Evolutionary conservation across 2,329 filamentous ascomycete species (phyloP).

Genomic region (Nothopassalora personata): DNA sequence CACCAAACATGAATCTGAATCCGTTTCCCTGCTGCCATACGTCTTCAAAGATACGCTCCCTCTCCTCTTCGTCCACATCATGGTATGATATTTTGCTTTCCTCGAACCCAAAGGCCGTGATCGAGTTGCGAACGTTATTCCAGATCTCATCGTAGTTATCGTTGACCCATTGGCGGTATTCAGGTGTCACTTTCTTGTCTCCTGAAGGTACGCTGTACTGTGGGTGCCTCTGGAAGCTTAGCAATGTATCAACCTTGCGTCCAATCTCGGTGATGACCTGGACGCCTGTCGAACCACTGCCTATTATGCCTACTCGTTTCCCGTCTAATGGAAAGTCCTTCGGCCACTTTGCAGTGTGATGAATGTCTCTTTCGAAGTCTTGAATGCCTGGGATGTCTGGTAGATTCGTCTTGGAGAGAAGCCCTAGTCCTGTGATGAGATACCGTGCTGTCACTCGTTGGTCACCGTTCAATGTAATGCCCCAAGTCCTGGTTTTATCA

Average conservation of each 20-base stretch:
- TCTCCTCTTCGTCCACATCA: slow-evolving; percentile 31
- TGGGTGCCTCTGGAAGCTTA: slow-evolving; percentile 35
- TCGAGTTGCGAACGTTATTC: slow-evolving; percentile 25
- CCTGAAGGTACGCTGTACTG: slow-evolving; percentile 35
- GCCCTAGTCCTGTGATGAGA: slow-evolving; percentile 36
- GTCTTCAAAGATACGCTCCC: slow-evolving; percentile 44
- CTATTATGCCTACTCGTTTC: slow-evolving; percentile 40
- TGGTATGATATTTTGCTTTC: slow-evolving; percentile 25
- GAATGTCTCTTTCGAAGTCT: slow-evolving; percentile 37
- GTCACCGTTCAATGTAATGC: slow-evolving; percentile 4
- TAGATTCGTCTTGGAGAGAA: slow-evolving; percentile 35
- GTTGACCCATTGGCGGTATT: slow-evolving; percentile 32
- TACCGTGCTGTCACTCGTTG: slow-evolving; percentile 23
- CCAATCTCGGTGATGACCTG: slow-evolving; percentile 30
- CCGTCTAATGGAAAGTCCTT: slow-evolving; percentile 21
- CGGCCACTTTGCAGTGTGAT: slow-evolving; percentile 40
- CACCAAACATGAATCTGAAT: slow-evolving; percentile 51
- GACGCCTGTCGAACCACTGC: slow-evolving; percentile 40
- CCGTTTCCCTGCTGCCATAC: slow-evolving; percentile 48
- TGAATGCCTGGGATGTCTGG: slow-evolving; percentile 36
- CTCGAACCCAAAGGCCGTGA: slow-evolving; percentile 33
- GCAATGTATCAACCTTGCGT: slow-evolving; percentile 25
- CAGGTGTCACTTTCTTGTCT: slow-evolving; percentile 24
- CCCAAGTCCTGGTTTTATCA: slow-evolving; percentile 8
- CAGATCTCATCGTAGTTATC: slow-evolving; percentile 34